Base-by-base conservation (phyloP, 1,139 yeast genomes). In the Taphrina pruni region DNA sequence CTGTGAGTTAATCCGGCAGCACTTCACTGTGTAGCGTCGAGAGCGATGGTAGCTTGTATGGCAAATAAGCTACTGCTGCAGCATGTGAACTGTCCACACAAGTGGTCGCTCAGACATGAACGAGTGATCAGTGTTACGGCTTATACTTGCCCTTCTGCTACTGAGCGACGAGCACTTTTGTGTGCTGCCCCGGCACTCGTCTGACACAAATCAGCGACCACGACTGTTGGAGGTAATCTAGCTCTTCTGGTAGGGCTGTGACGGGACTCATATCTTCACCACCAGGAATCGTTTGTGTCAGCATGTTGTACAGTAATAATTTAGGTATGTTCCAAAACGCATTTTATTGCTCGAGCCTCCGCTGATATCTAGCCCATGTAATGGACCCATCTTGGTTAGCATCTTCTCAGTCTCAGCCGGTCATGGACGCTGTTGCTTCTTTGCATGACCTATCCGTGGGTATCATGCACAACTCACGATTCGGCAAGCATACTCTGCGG, bases 311-410 rank as follows among this genome's bases (percentile, higher is more conserved):
- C 48, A 45, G 20, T 45, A 45, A n/a, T n/a, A 3, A 45, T 8
- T n/a, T 45, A 0, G 48, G 48, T 45, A 17, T 12, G 48, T 6
- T n/a, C n/a, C n/a, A n/a, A 39, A 1, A 9, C 5, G 32, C 32
- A 26, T 0, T 39, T 45, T 45, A 14, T n/a, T n/a, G n/a, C 20
- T 17, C 48, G 20, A 14, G 48, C 6, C 48, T 45, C n/a, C 20
- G 32, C 54, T 50, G 9, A 50, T n/a, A 14, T 9, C 12, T 11
- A 50, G 54, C 36, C 21, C 21, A 36, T 35, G 20, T 50, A 35
- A 21, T 50, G 8, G 54, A 50, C 20, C 54, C 54, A 2, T 50
- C 54, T 11, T 50, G 54, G 54, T 36, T 21, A 26, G 54, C 35
- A 26, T 8, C 54, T 14, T 50, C 54, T 45, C 48, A n/a, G n/a